Percentiles rank a stretch among this genome's conserved stretches.
Conservation (phyloP, 768 basidiomycete species). For the Termitomyces sp. region DNA sequence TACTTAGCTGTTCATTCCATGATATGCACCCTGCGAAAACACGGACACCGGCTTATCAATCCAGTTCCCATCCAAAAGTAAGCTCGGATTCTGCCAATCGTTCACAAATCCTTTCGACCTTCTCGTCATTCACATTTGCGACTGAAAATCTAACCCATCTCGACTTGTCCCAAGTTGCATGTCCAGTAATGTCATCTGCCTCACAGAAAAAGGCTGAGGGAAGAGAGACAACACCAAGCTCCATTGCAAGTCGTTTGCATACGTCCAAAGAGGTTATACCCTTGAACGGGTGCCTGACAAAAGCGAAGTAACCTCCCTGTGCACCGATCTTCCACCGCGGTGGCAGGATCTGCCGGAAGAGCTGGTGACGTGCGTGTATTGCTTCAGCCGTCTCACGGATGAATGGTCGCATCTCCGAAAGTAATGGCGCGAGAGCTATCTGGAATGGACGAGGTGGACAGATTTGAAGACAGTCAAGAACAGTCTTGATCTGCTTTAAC, state of each 20-base stretch:
- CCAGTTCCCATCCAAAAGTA: slow-evolving; percentile 34
- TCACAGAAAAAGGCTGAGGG: slow-evolving; percentile 62
- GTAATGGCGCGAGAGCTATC: slow-evolving; percentile 54
- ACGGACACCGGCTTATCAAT: slow-evolving; percentile 1
- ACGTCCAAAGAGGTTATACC: slow-evolving; percentile 48
- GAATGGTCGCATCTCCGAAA: slow-evolving; percentile 49
- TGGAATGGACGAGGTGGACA: slow-evolving; percentile 77
- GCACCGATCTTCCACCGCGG: slow-evolving; percentile 58
- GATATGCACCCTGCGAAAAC: too few relatives aligned
- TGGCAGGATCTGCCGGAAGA: slow-evolving; percentile 52
- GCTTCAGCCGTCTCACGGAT: slow-evolving; percentile 47
- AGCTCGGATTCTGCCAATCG: slow-evolving; percentile 39
- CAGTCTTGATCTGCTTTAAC: slow-evolving; percentile 41
- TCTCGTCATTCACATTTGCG: slow-evolving; percentile 71
- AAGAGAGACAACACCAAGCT: slow-evolving; percentile 62
- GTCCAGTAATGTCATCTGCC: slow-evolving; percentile 27
- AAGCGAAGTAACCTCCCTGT: slow-evolving; percentile 77
- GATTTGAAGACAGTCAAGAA: slow-evolving; percentile 78
- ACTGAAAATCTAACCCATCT: slow-evolving; percentile 79
- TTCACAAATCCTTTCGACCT: slow-evolving; percentile 48
- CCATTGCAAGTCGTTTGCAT: slow-evolving; percentile 52
- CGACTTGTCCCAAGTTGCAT: slow-evolving; percentile 34
- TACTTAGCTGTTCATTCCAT: too few relatives aligned
- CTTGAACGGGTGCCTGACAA: slow-evolving; percentile 63
- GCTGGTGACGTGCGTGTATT: slow-evolving; percentile 46